Conservation (phyloP, 164 flowering plant genomes). For the Aristolochia fimbriata region DNA sequence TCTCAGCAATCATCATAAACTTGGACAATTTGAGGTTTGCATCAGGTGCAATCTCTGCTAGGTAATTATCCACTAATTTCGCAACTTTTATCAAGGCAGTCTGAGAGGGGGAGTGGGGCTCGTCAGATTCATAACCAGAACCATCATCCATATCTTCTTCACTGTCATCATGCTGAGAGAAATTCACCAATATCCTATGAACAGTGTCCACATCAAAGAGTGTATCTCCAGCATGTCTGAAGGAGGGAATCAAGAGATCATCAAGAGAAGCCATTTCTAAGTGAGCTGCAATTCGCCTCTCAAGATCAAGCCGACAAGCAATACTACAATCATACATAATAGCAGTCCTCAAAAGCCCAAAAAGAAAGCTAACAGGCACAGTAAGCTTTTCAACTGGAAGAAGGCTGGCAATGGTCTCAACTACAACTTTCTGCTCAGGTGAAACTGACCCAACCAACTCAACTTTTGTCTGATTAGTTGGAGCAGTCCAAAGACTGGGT, state of each 20-base stretch:
- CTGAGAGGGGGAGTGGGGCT: slow-evolving; percentile 63
- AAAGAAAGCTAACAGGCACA: slow-evolving; percentile 66
- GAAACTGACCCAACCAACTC: slow-evolving; percentile 26
- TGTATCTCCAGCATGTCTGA: slow-evolving; percentile 57
- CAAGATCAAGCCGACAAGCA: slow-evolving; percentile 65
- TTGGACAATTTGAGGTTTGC: slow-evolving; percentile 69
- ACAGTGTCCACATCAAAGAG: slow-evolving; percentile 78
- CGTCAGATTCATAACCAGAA: slow-evolving; percentile 58
- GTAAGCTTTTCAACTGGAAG: slow-evolving; percentile 61
- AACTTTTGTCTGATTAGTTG: slow-evolving; percentile 30
- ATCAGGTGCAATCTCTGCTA: slow-evolving; percentile 92
- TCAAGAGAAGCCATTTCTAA: slow-evolving; percentile 69
- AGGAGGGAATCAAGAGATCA: slow-evolving; percentile 77
- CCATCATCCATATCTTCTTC: slow-evolving; percentile 58
- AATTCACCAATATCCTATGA: slow-evolving; percentile 69
- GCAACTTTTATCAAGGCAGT: slow-evolving; percentile 58
- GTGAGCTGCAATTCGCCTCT: slow-evolving; percentile 76
- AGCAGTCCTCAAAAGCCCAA: slow-evolving; percentile 63
- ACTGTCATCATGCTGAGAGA: slow-evolving; percentile 72
- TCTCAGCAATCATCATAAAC: slow-evolving; percentile 70
- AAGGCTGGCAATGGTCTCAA: slow-evolving; percentile 68
- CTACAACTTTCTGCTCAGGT: slow-evolving; percentile 46
- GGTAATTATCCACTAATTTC: slow-evolving; percentile 68
- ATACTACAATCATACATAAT: slow-evolving; percentile 53
- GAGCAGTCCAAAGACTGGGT: slow-evolving; percentile 47